A percentile compares a stretch with the other conserved stretches of the same genome.
These are phyloP conservation scores for Periglandula ipomoeae DNA, from an alignment of 2,329 filamentous ascomycete species.

Conservation along the genomic window DNA sequence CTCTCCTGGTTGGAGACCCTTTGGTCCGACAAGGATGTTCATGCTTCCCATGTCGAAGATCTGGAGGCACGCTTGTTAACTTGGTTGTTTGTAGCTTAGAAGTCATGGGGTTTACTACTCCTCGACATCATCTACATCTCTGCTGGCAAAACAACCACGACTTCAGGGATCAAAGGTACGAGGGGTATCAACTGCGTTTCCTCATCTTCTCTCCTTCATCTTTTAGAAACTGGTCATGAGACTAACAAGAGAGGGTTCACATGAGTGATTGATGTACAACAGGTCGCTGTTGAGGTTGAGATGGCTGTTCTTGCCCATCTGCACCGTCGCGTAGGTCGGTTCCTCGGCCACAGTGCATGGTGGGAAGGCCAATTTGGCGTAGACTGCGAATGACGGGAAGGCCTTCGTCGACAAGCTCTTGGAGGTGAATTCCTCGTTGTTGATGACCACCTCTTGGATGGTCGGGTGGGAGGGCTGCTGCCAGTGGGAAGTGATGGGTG, in stretches of 20 bases:
- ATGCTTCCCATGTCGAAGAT: slow-evolving; percentile 51
- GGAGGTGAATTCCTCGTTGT: slow-evolving; percentile 45
- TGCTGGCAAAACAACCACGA: not conserved
- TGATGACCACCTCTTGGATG: slow-evolving; percentile 47
- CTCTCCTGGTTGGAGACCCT: slow-evolving; percentile 44
- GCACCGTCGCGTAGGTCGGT: slow-evolving; percentile 56
- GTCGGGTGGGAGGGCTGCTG: slow-evolving; percentile 49
- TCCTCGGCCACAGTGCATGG: slow-evolving; percentile 46
- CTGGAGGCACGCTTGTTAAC: slow-evolving; percentile 21
- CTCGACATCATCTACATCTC: not conserved
- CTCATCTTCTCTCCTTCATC: no score
- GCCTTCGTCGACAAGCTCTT: slow-evolving; percentile 48
- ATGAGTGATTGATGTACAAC: slow-evolving; percentile 60
- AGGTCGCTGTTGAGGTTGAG: slow-evolving; percentile 57
- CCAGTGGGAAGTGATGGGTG: slow-evolving; percentile 51
- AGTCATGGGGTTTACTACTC: not conserved
- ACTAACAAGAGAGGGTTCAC: slow-evolving; percentile 55
- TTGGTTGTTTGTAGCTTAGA: not conserved
- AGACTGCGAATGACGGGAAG: slow-evolving; percentile 54
- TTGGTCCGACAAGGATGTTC: slow-evolving; percentile 48
- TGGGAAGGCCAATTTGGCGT: slow-evolving; percentile 57
- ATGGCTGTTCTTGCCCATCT: slow-evolving; percentile 46
- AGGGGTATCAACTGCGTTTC: no score
- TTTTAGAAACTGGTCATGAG: not conserved
- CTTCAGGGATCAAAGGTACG: not conserved